Percentiles rank a stretch among this genome's conserved stretches.
phyloP scores from a whole-genome alignment of 192 early-diverging fungal species.

The Coemansia sp. region DNA sequence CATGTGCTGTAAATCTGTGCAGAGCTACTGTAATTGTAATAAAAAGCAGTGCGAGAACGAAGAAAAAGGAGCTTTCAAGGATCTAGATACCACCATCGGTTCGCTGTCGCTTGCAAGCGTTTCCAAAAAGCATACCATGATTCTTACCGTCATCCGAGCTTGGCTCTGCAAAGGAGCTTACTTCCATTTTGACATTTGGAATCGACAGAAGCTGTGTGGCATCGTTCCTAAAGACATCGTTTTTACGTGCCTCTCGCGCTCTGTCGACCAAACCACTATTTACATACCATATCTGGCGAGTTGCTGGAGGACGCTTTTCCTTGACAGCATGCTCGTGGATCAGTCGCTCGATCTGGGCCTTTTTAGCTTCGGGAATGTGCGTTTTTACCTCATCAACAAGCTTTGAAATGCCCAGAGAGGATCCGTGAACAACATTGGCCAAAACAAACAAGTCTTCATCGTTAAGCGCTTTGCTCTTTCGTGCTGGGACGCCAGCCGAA shows the following conservation, averaged over 20 bases:
- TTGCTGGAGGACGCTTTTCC: slow-evolving; percentile 41
- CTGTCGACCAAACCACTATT: slow-evolving; percentile 26
- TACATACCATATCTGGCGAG: slow-evolving; percentile 45
- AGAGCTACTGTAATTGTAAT: too few relatives aligned
- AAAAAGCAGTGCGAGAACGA: too few relatives aligned
- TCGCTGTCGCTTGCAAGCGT: slow-evolving; percentile 19
- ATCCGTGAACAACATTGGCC: slow-evolving; percentile 42
- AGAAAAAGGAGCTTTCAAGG: too few relatives aligned
- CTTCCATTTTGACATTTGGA: not conserved
- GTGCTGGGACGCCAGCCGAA: not conserved
- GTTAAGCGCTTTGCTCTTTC: slow-evolving; percentile 24
- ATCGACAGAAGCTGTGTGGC: not conserved
- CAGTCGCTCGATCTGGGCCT: slow-evolving; percentile 48
- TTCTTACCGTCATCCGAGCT: not conserved
- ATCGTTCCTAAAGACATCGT: not conserved
- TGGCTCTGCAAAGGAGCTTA: not conserved
- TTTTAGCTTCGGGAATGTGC: slow-evolving; percentile 29
- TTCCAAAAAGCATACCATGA: not conserved
- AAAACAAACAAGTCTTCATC: slow-evolving; percentile 26
- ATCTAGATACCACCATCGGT: not conserved
- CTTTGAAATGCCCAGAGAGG: slow-evolving; percentile 29
- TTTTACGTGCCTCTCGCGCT: slow-evolving; percentile 3
- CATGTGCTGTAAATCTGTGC: not conserved
- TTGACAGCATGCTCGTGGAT: slow-evolving; percentile 49
- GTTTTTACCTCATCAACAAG: slow-evolving; percentile 41